Evolutionary conservation across 1,139 yeast species (phyloP), one percentile per base, ranked within the genome.

Genomic region (Scheffersomyces titani): DNA sequence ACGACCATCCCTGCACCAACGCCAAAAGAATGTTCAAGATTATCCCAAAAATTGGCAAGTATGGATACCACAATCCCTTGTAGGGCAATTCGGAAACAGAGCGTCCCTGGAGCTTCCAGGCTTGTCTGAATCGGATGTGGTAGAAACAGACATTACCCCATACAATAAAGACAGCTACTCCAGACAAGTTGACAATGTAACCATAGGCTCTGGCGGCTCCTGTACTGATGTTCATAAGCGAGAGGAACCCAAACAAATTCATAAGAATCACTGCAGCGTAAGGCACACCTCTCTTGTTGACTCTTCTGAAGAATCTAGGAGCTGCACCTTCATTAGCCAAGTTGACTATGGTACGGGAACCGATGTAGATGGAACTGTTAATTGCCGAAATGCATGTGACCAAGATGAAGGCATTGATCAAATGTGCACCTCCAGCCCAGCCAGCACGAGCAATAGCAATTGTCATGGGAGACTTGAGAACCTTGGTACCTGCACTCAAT

Each of bases 1-100:
- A 76, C 1, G 88, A 75, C 91, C 92, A 88, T 2, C 92, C 90
- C 69, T 88, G 92, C 45, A 88, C 83, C 24, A 88, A 69, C 1
- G 84, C 87, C 60, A 88, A 74, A 58, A 87, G 80, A 1, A 78
- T 60, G 63, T 85, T 87, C 52, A 85, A 70, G 0, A 71, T 62
- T 6, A 87, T 72, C 1, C 89, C 88, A 51, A 83, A 63, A 52
- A 76, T 74, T 2, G 88, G 85, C 36, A 80, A 72, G 64, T 70
- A 74, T 1, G 92, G 92, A 65, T 77, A 86, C 64, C 81, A 74
- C 50, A 76, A 67, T 0, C 88, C 85, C 57, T 71, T 75, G 72
- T 76, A 88, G 0, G 88, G 88, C 50, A 88, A 74, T 2, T 82
- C 85, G 3, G 73, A 78, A 0, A 76, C 57, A 1, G 80, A 64